Conservation (phyloP, 306 rosid genomes). For the Vigna trinervia region DNA sequence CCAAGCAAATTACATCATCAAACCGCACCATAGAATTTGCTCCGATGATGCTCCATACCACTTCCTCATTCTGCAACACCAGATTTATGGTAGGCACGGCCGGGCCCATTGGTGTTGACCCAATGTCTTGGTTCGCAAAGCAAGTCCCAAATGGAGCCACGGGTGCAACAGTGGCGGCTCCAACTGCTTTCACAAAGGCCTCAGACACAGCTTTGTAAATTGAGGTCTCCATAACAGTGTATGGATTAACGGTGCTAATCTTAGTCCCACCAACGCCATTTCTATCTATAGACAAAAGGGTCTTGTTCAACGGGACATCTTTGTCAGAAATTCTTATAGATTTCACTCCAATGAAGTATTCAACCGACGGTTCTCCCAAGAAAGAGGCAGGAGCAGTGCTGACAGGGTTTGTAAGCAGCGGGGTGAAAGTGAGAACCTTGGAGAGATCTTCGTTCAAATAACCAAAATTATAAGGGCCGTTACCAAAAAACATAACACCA, state of each 20-base stretch:
- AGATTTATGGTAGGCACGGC: constrained; percentile 55
- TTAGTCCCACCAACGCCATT: constrained; percentile 75
- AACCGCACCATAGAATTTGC: constrained; percentile 68
- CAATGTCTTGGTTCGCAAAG: constrained; percentile 38
- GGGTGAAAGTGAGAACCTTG: constrained; percentile 57
- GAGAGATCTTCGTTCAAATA: constrained; percentile 48
- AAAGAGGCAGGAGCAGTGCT: constrained; percentile 43
- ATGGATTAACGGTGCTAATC: constrained; percentile 65
- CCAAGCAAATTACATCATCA: constrained; percentile 59
- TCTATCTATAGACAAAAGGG: constrained; percentile 50
- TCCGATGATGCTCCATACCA: constrained; percentile 57
- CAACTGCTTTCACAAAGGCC: constrained; percentile 46
- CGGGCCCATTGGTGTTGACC: constrained; percentile 48
- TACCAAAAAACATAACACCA: constrained; percentile 61
- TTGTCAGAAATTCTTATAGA: constrained; percentile 53
- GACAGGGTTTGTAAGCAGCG: constrained; percentile 57
- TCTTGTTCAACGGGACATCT: constrained; percentile 44
- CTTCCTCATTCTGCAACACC: constrained; percentile 57
- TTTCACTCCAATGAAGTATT: constrained; percentile 66
- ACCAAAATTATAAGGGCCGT: constrained; percentile 51
- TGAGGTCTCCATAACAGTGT: constrained; percentile 58
- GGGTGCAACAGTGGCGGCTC: constrained; percentile 45
- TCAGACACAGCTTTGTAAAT: constrained; percentile 54
- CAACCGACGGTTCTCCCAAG: constrained; percentile 53
- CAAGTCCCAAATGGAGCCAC: constrained; percentile 67